phyloP scores from a whole-genome alignment of 345 rosid species.

The Cochlearia excelsa region DNA sequence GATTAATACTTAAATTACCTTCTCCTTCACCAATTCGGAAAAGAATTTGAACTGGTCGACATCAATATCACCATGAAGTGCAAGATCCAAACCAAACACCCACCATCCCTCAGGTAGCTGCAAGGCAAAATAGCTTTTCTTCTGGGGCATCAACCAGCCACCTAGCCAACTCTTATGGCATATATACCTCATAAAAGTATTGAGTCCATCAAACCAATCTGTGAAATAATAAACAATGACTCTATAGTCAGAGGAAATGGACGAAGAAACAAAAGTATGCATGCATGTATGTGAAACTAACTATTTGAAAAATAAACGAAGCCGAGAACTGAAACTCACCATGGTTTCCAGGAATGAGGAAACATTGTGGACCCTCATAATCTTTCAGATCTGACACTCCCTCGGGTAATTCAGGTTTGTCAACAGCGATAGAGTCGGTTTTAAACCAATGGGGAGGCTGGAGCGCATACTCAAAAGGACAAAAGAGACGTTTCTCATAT shows the following conservation, averaged over 20 bases:
- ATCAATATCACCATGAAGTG: constrained; percentile 97
- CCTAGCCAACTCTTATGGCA: constrained; percentile 99
- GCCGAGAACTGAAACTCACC: constrained; percentile 52
- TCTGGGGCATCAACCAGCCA: constrained; percentile 99
- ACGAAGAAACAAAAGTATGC: constrained; percentile 15
- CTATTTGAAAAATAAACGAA: constrained; percentile 18
- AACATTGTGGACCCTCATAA: constrained; percentile 93
- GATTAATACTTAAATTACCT: constrained; percentile 50
- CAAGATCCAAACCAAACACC: constrained; percentile 98
- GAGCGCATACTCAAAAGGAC: constrained; percentile 94
- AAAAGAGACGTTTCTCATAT: constrained; percentile 81
- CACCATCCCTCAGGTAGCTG: constrained; percentile 95
- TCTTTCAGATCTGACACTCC: constrained; percentile 68
- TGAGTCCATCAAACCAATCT: constrained; percentile 99
- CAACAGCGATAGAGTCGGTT: constrained; percentile 65
- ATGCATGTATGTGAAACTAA: constrained; percentile 16
- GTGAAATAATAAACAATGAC: constrained; percentile 2
- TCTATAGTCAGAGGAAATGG: constrained; percentile 10
- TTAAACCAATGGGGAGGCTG: constrained; percentile 90
- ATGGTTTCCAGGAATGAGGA: constrained; percentile 94
- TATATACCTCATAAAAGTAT: constrained; percentile 96
- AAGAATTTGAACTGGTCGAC: constrained; percentile 98
- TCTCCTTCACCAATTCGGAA: constrained; percentile 63
- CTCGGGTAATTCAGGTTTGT: constrained; percentile 82
- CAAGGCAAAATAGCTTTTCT: constrained; percentile 96